These are phyloP conservation scores for Ballota nigra DNA, from an alignment of 257 asterid genomes.

Conservation along the genomic window DNA sequence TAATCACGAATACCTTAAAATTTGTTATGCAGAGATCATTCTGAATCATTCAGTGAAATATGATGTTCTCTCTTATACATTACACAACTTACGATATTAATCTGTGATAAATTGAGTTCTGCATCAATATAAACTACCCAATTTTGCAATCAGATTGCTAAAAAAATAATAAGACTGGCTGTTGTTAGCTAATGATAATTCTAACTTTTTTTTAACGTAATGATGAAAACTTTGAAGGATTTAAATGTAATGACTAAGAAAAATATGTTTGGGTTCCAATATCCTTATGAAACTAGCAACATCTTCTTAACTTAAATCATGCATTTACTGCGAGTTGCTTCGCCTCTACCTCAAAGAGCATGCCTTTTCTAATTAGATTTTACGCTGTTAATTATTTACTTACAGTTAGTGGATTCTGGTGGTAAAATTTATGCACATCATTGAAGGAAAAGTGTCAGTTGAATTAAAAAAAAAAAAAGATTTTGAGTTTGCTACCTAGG, in stretches of 20 bases:
- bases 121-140: background rate
- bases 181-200: background rate
- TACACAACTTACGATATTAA: background rate
- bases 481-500: too few relatives aligned
- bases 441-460: too few relatives aligned
- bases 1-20: background rate
- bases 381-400: too few relatives aligned
- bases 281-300: background rate
- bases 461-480: too few relatives aligned
- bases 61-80: background rate
- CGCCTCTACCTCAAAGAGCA: too few relatives aligned
- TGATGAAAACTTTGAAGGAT: background rate
- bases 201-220: background rate
- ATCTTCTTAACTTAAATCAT: too few relatives aligned
- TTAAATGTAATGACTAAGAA: too few relatives aligned
- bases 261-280: background rate
- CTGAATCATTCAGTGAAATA: background rate
- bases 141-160: background rate
- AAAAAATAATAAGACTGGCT: background rate
- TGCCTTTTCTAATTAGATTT: too few relatives aligned
- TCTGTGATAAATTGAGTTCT: background rate
- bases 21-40: background rate
- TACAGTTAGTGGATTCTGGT: too few relatives aligned
- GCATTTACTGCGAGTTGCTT: too few relatives aligned
- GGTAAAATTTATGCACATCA: too few relatives aligned